Evolutionary conservation across 768 basidiomycete species (phyloP).

Genomic region (Pulveroboletus sp.): DNA sequence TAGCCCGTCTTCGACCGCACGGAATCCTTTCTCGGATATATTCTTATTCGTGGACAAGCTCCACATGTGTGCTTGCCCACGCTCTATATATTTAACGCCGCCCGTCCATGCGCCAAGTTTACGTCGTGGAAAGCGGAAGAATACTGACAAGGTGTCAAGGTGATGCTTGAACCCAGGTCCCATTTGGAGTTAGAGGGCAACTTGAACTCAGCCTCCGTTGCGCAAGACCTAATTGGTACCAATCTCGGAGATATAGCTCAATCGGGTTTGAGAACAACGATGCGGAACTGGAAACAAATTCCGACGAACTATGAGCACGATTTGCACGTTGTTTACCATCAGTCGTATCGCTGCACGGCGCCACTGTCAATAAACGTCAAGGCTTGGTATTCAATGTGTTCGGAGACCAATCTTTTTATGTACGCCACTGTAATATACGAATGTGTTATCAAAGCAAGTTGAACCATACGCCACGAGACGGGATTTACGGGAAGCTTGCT

Average conservation of each 20-base stretch:
- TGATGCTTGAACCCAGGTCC: conserved; percentile 4
- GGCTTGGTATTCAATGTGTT: conserved; percentile 10
- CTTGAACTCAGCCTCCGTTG: conserved; percentile 16
- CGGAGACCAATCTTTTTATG: conserved; percentile 19
- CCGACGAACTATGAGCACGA: conserved; percentile 17
- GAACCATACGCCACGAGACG: conserved; percentile 17
- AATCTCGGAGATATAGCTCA: conserved; percentile 26
- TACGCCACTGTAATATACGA: conserved; percentile 14
- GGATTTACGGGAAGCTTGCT: conserved; percentile 2
- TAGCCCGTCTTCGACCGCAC: neutral
- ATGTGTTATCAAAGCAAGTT: conserved; percentile 8
- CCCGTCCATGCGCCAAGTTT: conserved; percentile 13
- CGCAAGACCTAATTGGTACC: conserved; percentile 21
- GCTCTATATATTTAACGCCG: neutral
- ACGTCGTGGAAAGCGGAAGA: conserved; percentile 19
- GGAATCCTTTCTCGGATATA: conserved; percentile 1
- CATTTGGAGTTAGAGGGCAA: conserved; percentile 23
- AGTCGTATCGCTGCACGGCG: conserved; percentile 15
- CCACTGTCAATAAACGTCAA: conserved; percentile 23
- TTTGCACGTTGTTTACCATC: conserved; percentile 16
- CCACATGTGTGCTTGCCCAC: neutral
- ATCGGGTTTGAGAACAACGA: conserved; percentile 15
- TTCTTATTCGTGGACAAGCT: conserved; percentile 5
- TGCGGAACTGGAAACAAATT: conserved; percentile 18
- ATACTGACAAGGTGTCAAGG: conserved; percentile 7